Evolutionary conservation across 208 protist genomes (phyloP), one percentile per base, ranked within the genome.

Genomic region (Kentomonas sorsogonicus): DNA sequence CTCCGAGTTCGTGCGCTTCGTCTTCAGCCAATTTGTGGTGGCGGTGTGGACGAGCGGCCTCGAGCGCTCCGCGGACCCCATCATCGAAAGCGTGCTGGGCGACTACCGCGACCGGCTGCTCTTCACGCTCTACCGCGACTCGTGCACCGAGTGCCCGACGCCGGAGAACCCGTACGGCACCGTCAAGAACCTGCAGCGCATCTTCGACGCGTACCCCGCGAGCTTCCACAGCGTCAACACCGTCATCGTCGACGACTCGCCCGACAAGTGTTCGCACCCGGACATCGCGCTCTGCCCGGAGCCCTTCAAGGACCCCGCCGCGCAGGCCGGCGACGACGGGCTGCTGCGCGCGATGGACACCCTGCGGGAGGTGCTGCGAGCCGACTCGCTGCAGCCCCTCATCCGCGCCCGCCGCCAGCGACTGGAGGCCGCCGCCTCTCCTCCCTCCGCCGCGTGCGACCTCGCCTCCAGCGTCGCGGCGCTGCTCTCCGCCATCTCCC

Each of bases 231-330:
- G 67, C 52, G 83, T 87, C 16, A 95, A 95, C 69, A 95, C 89
- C 3, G 91, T 95, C 66, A 92, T 95, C 69, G 82, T 95, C 34
- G 89, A 95, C 51, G 89, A 95, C 54, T 93, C 85, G 6, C 81
- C 84, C 7, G 79, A 79, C 59, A 95, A 95, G 69, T 95, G 89
- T 53, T 95, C 89, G 9, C 89, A 95, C 60, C 89, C 85, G 11
- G 85, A 92, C 39, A 91, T 93, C 46, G 89, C 89, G 4, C 73
- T 95, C 23, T 95, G 89, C 58, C 89, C 89, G 1, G 66, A 84
- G 6, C 85, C 84, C 3, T 95, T 93, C 63, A 80, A 79, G 45
- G 82, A 92, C 54, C 67, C 82, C 1, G 66, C 61, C 9, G 50
- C 53, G 26, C 79, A 92, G 68, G 39, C 45, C 6, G 47, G 86